Base-by-base conservation (phyloP, 257 asterid genomes). In the Nicotiana attenuata region DNA sequence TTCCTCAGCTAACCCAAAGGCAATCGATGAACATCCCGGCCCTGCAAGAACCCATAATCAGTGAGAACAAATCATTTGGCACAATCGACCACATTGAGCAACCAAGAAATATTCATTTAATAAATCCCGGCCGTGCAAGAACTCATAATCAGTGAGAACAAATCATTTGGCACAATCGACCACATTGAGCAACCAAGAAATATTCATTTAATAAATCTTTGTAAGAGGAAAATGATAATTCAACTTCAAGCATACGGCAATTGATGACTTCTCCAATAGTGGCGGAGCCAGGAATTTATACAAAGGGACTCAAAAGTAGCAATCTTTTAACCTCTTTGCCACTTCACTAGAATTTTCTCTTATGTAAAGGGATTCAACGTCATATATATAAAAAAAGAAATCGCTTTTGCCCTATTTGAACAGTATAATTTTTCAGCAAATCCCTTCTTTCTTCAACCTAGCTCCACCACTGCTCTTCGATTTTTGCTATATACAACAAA, bases 1-100 rank as follows among this genome's bases (percentile, higher is more conserved):
- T 86, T 96, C 98, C 92, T 96, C 98, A 75, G 94, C 99, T 73
- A 92, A 92, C 73, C 99, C 99, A 88, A 5, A 93, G 65, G 94
- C 99, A 86, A 94, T 88, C 14, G 98, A 96, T 47, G 99, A 96
- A 80, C 99, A 96, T 83, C 98, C 99, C 20, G 99, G 99, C 80
- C 99, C 99, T 94, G 87, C 35, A 85, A 80, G 85, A 22, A 78
- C 59, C 53, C 47, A 28, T 9, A 67, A 47, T 59, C 26, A 35
- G n/a, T 87, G 71, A 83, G 45, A 82, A 77, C 45, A 85, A 76
- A 55, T 22, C 63, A 63, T 65, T 28, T 28, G 61, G 33, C 80
- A 38, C 47, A 24, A 65, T 76, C 31, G 16, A 77, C 22, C 65
- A 66, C 68, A 73, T 24, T 24, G 61, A 47, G 20, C 24, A 73